Base-by-base conservation (phyloP, 352 stramenopile genomes). In the Phytophthora macrochlamydospora region DNA sequence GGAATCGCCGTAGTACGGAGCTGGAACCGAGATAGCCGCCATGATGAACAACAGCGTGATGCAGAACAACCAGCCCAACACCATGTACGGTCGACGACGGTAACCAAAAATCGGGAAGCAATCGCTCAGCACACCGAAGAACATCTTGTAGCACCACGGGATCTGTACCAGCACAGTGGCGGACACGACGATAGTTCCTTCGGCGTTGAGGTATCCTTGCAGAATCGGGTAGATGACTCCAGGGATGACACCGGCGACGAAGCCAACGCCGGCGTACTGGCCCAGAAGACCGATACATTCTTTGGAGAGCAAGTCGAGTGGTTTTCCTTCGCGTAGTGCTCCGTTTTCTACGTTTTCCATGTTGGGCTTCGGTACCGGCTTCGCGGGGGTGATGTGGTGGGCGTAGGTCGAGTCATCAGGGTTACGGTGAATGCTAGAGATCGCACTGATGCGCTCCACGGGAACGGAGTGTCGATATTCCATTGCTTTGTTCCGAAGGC, bases 221-320 rank as follows among this genome's bases (percentile, higher is more conserved):
- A 86, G 59, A 4, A 83, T 67, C 2, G 77, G 77, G 44, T 86
- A 86, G 44, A 83, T 82, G 31, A 78, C 62, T 31, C 64, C 75
- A 5, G 74, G 75, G 3, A 83, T 65, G 24, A 82, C 70, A 31
- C 73, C 77, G 9, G 65, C 62, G 6, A 82, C 52, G 40, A 82
- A 72, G 0, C 78, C 78, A n/a, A 82, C 73, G 44, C 73, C 78
- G 28, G 75, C 68, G 43, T 85, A 87, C 18, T 87, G 76, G n/a
- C 69, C 62, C 29, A 87, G 44, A 1, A 87, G 54, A 2, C 75
- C 75, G 33, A 84, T 72, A 49, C 67, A 73, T 43, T 83, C 72
- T 7, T 60, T 55, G 11, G 74, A 79, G 56, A 79, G 50, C n/a
- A 86, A 30, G 0, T 60, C 28, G 9, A 78, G 71, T 5, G 69